Base-by-base conservation (phyloP, 441 rosid genomes). In the Heliophila coronopifolia region DNA sequence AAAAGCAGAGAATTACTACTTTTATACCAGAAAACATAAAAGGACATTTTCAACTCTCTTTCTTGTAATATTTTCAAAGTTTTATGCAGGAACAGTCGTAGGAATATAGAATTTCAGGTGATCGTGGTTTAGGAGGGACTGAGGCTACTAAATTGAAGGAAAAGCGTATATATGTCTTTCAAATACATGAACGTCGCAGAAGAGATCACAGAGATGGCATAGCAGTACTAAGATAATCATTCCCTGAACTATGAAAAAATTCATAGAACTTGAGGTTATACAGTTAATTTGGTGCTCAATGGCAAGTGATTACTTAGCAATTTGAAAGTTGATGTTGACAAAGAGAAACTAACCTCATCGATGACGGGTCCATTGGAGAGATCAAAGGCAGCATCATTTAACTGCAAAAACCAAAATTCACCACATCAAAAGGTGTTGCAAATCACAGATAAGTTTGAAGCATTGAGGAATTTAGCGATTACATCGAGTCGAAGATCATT, bases 301-400 rank as follows among this genome's bases (percentile, higher is more conserved):
- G 26, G 9, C n/a, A 22, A 40, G 9, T 39, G 9, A 7, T 6
- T 12, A 20, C 27, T 40, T 20, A 10, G 28, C 30, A 42, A 32
- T 32, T 32, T 32, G 14, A 34, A 28, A 23, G 18, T 11, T 41
- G 0, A 44, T 27, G 6, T 4, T n/a, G 18, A 40, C 19, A 41
- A 18, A 15, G 22, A 30, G 15, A 15, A 26, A 62, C 80, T 47
- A 43, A 84, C 96, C 98, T 90, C 92, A 54, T 82, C 76, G 32
- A 76, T 40, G 33, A 86, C 80, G 0, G 86, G 80, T 48, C 96
- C 98, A 59, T 76, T 90, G 16, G 98, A 86, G 50, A 90, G 83
- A 76, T 90, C 94, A 62, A 90, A 90, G 32, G 98, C 94, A 4
- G 98, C 98, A 65, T 90, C 98, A 56, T 84, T 86, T 32, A 90